A percentile compares a stretch with the other conserved stretches of the same genome.
phyloP scores from a whole-genome alignment of 2,329 filamentous ascomycete species.

The Alternaria dauci region DNA sequence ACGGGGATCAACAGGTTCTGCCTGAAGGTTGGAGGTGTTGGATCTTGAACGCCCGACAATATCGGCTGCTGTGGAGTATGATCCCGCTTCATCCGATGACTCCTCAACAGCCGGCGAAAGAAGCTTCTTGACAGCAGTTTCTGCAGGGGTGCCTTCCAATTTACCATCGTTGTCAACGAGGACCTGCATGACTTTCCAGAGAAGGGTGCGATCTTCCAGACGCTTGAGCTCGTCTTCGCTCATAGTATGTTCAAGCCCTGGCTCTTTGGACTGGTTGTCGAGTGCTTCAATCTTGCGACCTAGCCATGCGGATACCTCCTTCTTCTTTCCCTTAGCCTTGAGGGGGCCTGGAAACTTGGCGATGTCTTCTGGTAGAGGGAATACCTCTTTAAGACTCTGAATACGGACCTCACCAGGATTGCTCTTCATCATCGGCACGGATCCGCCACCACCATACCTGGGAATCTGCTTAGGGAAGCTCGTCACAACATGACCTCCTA shows the following conservation, averaged over 20 bases:
- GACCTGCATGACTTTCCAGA: slow-evolving; percentile 86
- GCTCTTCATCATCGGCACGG: slow-evolving; percentile 79
- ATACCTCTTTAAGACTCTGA: slow-evolving; percentile 75
- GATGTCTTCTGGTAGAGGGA: slow-evolving; percentile 75
- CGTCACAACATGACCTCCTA: slow-evolving; percentile 82
- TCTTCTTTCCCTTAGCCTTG: slow-evolving; percentile 92
- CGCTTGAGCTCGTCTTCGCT: slow-evolving; percentile 71
- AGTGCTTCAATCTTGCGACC: slow-evolving; percentile 76
- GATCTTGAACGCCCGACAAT: slow-evolving; percentile 46
- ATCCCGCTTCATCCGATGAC: slow-evolving; percentile 30
- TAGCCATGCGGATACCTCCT: slow-evolving; percentile 86
- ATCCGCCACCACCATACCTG: slow-evolving; percentile 79
- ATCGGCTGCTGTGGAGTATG: slow-evolving; percentile 48
- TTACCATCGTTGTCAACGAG: slow-evolving; percentile 87
- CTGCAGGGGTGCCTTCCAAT: slow-evolving; percentile 75
- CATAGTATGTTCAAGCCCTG: slow-evolving; percentile 61
- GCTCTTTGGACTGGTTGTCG: slow-evolving; percentile 61
- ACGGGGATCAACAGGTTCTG: slow-evolving; percentile 74
- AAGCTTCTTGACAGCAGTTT: slow-evolving; percentile 77
- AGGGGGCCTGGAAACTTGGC: slow-evolving; percentile 89
- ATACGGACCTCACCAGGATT: slow-evolving; percentile 83
- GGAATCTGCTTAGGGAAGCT: slow-evolving; percentile 90
- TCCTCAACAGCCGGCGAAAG: slow-evolving; percentile 67
- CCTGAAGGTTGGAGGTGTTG: slow-evolving; percentile 42
- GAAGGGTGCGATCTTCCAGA: slow-evolving; percentile 77